Percentiles rank a stretch among this genome's conserved stretches.
Evolutionary conservation across 2,329 filamentous ascomycete species (phyloP).

Genomic region (Gnomoniopsis sp.): DNA sequence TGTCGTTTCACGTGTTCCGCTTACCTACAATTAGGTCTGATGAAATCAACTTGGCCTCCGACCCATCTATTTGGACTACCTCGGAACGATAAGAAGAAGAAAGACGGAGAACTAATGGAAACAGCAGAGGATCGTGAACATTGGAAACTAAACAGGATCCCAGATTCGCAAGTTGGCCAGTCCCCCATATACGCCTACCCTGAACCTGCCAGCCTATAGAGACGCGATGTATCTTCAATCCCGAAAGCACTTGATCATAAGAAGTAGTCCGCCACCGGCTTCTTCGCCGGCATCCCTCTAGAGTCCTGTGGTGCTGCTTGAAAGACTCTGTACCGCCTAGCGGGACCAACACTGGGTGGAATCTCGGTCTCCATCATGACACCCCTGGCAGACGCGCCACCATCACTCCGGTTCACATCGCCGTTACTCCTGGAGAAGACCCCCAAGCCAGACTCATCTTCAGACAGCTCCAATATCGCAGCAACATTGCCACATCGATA

Average conservation of each 20-base stretch:
- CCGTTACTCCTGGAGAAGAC: conserved; percentile 70
- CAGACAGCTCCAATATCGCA: conserved; percentile 86
- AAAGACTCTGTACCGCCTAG: conserved; percentile 88
- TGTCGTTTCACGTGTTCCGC: too few relatives aligned
- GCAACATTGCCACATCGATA: conserved; percentile 96
- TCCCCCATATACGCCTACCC: conserved; percentile 6
- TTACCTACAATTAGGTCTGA: too few relatives aligned
- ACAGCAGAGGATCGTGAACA: neutral
- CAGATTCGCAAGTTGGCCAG: neutral
- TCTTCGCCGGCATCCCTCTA: conserved; percentile 97
- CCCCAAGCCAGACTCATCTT: conserved; percentile 75
- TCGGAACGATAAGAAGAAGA: too few relatives aligned
- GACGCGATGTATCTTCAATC: neutral
- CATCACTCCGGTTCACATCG: conserved; percentile 59
- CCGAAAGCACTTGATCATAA: conserved; percentile 42
- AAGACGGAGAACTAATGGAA: too few relatives aligned
- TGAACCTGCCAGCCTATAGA: conserved; percentile 21
- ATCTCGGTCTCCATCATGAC: conserved; percentile 47
- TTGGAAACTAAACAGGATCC: neutral
- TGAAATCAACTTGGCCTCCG: too few relatives aligned
- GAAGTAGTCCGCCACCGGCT: conserved; percentile 96
- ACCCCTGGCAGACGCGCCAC: conserved; percentile 37
- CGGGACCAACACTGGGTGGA: conserved; percentile 62
- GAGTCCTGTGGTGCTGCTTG: conserved; percentile 95
- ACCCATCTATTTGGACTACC: too few relatives aligned